Percentiles rank a stretch among this genome's conserved stretches.
phyloP scores from a whole-genome alignment of 768 basidiomycete genomes.

The Termitomyces sp. region DNA sequence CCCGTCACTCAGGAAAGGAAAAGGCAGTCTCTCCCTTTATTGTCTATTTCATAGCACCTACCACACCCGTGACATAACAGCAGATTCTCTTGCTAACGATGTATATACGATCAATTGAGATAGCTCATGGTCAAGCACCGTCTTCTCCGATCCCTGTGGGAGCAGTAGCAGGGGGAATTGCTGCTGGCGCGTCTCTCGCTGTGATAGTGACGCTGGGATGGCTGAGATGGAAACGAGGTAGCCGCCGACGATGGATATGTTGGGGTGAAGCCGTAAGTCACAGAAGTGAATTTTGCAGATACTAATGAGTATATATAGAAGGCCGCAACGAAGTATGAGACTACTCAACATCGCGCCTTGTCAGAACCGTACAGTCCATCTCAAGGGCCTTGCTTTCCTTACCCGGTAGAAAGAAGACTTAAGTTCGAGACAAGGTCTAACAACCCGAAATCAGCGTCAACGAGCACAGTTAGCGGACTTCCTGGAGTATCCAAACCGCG shows the following conservation, averaged over 20 bases:
- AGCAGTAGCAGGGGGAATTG: conserved; percentile 49
- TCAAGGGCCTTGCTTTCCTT: conserved; percentile 27
- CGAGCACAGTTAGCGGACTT: conserved; percentile 1
- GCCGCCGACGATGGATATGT: conserved; percentile 26
- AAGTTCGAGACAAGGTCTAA: conserved; percentile 29
- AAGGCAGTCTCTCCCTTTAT: neutral
- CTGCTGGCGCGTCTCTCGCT: conserved; percentile 45
- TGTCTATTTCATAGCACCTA: no score
- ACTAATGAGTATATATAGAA: conserved; percentile 17
- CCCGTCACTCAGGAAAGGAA: conserved; percentile 1
- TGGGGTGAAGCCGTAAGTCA: neutral
- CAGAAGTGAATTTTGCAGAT: neutral
- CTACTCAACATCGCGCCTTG: conserved; percentile 17
- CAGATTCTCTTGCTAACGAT: conserved; percentile 15
- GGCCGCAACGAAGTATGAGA: conserved; percentile 35
- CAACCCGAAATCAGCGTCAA: neutral
- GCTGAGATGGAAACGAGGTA: conserved; percentile 43
- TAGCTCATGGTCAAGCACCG: conserved; percentile 4
- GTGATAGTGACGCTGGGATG: conserved; percentile 39
- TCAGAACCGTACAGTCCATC: conserved; percentile 18
- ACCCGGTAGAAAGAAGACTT: conserved; percentile 32
- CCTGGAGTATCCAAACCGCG: conserved; percentile 14
- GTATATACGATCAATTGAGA: conserved; percentile 12
- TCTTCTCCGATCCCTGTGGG: conserved; percentile 36
- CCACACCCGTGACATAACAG: neutral